phyloP scores from a whole-genome alignment of 2,329 filamentous ascomycete species.

The Sclerotinia spermophila region DNA sequence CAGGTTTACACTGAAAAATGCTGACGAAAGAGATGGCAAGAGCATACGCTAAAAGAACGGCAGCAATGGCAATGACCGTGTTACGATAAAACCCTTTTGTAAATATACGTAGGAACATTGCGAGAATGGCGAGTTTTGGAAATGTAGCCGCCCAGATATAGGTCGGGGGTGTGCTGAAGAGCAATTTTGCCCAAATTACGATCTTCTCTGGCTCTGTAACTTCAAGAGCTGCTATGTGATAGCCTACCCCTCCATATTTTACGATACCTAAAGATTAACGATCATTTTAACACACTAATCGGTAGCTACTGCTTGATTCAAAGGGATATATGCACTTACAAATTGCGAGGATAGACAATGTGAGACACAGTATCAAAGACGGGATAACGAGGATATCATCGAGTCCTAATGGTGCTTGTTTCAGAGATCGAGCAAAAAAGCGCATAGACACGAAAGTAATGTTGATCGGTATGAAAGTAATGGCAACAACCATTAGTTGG shows the following conservation, averaged over 20 bases:
- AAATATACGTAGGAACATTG: slow-evolving; percentile 8
- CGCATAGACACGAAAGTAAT: not conserved
- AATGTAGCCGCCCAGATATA: slow-evolving; percentile 2
- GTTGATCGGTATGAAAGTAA: not conserved
- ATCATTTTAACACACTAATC: not conserved
- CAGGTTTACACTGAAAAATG: not conserved
- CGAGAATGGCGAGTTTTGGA: slow-evolving; percentile 9
- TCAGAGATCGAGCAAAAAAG: not conserved
- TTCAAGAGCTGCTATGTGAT: not conserved
- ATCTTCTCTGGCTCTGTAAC: not conserved
- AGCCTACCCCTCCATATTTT: not conserved
- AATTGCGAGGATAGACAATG: not conserved
- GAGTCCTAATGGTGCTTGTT: not conserved
- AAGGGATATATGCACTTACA: not conserved
- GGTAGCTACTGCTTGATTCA: not conserved
- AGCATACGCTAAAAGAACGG: not conserved
- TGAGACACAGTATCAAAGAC: not conserved
- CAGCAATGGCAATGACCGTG: not conserved
- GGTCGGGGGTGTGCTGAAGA: not conserved
- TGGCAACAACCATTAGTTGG: not conserved
- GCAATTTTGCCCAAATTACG: not conserved
- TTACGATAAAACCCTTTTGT: not conserved
- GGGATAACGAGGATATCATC: slow-evolving; percentile 3
- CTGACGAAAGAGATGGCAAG: not conserved
- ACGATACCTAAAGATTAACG: not conserved